phyloP scores from a whole-genome alignment of 306 rosid genomes.

The Citrullus colocynthis region DNA sequence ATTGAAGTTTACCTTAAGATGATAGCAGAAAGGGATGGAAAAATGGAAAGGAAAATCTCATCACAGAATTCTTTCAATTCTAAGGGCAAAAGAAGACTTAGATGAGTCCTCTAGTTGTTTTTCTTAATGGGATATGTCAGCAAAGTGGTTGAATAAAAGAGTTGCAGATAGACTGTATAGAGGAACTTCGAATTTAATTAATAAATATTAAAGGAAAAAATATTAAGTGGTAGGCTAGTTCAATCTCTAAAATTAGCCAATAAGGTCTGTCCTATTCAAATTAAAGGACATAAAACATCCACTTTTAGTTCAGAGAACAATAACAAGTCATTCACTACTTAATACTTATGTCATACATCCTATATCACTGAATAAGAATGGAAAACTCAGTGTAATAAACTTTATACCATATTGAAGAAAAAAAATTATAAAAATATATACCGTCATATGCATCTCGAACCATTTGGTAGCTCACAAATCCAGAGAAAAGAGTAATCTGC shows the following conservation, averaged over 20 bases:
- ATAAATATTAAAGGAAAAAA: not conserved
- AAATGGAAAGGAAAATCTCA: not conserved
- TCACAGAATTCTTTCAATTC: not conserved
- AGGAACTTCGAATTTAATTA: not conserved
- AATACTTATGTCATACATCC: not conserved
- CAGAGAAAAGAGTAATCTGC: constrained; percentile 86
- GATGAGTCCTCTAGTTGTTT: not conserved
- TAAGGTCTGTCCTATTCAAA: not conserved
- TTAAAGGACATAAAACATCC: not conserved
- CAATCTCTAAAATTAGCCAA: not conserved
- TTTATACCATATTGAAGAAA: not conserved
- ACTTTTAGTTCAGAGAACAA: not conserved
- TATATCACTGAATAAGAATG: not conserved
- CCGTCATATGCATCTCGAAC: constrained; percentile 98
- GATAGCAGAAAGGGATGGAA: not conserved
- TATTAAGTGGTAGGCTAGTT: not conserved
- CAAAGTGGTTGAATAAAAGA: not conserved
- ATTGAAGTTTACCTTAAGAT: not conserved
- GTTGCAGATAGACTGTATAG: not conserved
- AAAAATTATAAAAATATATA: constrained; percentile 17
- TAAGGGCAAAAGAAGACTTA: not conserved
- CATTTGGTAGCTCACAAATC: constrained; percentile 99
- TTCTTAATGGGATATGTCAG: not conserved
- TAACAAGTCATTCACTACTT: too few relatives aligned
- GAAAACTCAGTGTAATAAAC: not conserved